Evolutionary conservation across 208 protist genomes (phyloP).

Genomic region (Trypanosoma brucei): DNA sequence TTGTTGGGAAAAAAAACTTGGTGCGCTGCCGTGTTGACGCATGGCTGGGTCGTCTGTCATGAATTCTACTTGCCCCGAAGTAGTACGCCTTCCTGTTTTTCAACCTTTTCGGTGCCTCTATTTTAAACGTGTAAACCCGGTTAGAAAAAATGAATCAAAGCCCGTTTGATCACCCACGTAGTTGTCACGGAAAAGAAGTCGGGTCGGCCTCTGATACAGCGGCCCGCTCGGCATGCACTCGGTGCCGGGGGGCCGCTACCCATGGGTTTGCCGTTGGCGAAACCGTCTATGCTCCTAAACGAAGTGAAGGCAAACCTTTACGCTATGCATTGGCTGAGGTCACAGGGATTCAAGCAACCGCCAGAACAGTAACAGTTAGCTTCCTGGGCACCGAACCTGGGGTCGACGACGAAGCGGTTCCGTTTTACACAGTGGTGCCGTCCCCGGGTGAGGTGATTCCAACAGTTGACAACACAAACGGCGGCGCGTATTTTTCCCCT

Average conservation of each 20-base stretch:
- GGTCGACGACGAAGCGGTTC: conserved; percentile 67
- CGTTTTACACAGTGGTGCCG: conserved; percentile 52
- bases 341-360: conserved; percentile 57
- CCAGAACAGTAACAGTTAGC: conserved; percentile 55
- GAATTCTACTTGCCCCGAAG: too few species aligned
- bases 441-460: conserved; percentile 36
- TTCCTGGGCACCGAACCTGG: conserved; percentile 59
- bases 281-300: conserved; percentile 20
- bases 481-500: conserved; percentile 20
- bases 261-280: conserved; percentile 12
- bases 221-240: too few species aligned
- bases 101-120: too few species aligned
- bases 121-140: too few species aligned
- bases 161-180: too few species aligned
- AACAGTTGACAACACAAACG: neutral
- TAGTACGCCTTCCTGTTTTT: too few species aligned
- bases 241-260: neutral
- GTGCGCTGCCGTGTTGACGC: too few species aligned
- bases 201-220: too few species aligned
- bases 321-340: conserved; percentile 49
- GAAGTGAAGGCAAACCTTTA: neutral
- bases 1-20: too few species aligned
- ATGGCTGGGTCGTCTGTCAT: too few species aligned
- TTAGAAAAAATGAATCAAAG: too few species aligned
- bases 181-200: too few species aligned